Evolutionary conservation across 495 filamentous ascomycete species (phyloP), one percentile per base, ranked within the genome.

Genomic region (Penicillium paxilli): DNA sequence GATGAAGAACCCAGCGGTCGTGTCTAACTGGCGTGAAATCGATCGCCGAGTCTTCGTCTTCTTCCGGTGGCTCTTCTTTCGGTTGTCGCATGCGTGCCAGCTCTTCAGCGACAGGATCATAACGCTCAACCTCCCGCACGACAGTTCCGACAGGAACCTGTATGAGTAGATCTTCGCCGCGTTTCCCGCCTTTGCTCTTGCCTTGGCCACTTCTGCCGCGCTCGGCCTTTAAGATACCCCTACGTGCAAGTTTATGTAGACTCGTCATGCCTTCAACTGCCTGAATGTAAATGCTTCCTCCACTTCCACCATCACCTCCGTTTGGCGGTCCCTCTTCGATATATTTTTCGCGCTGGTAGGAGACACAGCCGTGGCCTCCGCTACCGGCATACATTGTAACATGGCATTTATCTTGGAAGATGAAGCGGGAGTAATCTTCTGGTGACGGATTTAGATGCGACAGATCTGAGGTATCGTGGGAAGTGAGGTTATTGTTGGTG

Each of bases 131-230:
- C 69, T 98, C 94, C 17, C 89, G 80, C 2, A 98, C 80, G 10
- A 98, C 86, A 0, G 94, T 98, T 12, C 94, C 94, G 8, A 98
- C 89, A 1, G 95, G 94, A 6, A 98, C 94, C 30, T 88, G 84
- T 38, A 98, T 83, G 49, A 98, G 72, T 2, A 98, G 66, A 72
- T 98, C 94, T 1, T 91, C 85, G 19, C 94, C 94, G 48, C 91
- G 80, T 63, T 84, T 82, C 2, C 94, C 94, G 26, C 89, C 87
- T 49, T 83, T 82, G 47, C 81, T 82, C 63, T 91, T 92, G 2
- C 94, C 94, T 69, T 90, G 87, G 6, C 94, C 94, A 63, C 90
- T 91, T 63, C 81, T 88, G 5, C 94, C 94, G 51, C 86, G 75
- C 5, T 86, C 85, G 1, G 94, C 94, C 62, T 87, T 87, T 26